phyloP scores from a whole-genome alignment of 2,329 filamentous ascomycete genomes.

The Mariannaea elegans region DNA sequence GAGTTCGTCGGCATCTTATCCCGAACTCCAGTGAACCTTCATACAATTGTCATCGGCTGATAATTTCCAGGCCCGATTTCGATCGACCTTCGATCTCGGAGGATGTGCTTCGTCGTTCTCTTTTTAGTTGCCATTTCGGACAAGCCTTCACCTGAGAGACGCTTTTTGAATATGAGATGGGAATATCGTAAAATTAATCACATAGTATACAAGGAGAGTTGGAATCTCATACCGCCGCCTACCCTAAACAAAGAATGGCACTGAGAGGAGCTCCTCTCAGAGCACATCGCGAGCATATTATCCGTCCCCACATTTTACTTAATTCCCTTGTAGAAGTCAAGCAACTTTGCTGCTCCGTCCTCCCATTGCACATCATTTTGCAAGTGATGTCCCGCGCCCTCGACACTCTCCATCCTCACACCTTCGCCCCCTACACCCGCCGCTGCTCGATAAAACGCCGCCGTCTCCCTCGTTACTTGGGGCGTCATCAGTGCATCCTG shows the following conservation, averaged over 20 bases:
- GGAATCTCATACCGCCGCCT: not conserved
- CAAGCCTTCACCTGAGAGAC: not conserved
- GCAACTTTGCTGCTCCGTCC: constrained; percentile 54
- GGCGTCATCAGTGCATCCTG: constrained; percentile 53
- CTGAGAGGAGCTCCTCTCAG: constrained; percentile 12
- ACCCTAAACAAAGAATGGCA: constrained; percentile 6
- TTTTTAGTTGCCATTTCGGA: not conserved
- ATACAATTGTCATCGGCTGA: not conserved
- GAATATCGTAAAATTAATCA: constrained; percentile 14
- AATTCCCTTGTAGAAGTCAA: constrained; percentile 49
- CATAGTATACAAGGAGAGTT: constrained; percentile 6
- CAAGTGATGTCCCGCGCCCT: constrained; percentile 59
- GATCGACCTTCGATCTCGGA: not conserved
- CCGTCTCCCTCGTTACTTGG: constrained; percentile 49
- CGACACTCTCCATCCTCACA: constrained; percentile 53
- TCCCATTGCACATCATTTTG: constrained; percentile 62
- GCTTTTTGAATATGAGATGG: not conserved
- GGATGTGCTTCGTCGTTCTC: no score
- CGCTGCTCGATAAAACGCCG: constrained; percentile 39
- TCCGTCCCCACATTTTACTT: not conserved
- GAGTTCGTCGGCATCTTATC: constrained; percentile 32
- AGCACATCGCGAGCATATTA: not conserved
- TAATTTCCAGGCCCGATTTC: not conserved
- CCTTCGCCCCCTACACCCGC: constrained; percentile 37
- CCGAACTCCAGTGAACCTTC: constrained; percentile 22